Evolutionary conservation across 2,329 filamentous ascomycete species (phyloP).

Genomic region (Clonostachys chloroleuca): DNA sequence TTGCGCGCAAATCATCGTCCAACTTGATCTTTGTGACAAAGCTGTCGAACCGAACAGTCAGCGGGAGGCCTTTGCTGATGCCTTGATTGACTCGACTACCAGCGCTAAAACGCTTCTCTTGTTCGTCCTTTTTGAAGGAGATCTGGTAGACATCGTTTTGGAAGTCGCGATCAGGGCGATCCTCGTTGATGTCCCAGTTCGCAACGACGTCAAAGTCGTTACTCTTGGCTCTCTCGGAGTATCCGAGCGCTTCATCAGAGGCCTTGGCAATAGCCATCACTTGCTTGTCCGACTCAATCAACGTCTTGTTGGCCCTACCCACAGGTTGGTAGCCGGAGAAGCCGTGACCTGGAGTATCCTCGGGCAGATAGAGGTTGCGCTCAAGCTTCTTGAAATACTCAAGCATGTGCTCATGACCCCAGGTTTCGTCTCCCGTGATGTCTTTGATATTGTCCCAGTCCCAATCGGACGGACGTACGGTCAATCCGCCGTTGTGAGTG

Average conservation of each 20-base stretch:
- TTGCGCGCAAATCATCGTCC: slow-evolving; percentile 24
- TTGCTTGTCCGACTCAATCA: slow-evolving; percentile 9
- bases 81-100: slow-evolving; percentile 47
- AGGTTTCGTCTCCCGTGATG: slow-evolving; percentile 45
- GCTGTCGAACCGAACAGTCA: slow-evolving; percentile 14
- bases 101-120: slow-evolving; percentile 46
- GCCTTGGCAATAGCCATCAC: slow-evolving; percentile 16
- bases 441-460: slow-evolving; percentile 43
- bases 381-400: slow-evolving; percentile 42
- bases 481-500: slow-evolving; percentile 33
- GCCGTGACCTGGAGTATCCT: slow-evolving; percentile 34
- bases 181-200: slow-evolving; percentile 17
- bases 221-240: slow-evolving; percentile 5
- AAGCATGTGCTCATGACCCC: slow-evolving; percentile 43
- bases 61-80: slow-evolving; percentile 7
- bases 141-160: slow-evolving; percentile 47
- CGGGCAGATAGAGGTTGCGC: slow-evolving; percentile 34
- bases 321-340: slow-evolving; percentile 36
- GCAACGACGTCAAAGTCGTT: slow-evolving; percentile 15
- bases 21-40: slow-evolving; percentile 30
- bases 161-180: slow-evolving; percentile 9
- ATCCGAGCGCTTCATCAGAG: slow-evolving; percentile 7
- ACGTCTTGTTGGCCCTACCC: slow-evolving; percentile 5
- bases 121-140: slow-evolving; percentile 43
- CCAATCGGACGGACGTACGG: slow-evolving; percentile 39